A percentile compares a stretch with the other conserved stretches of the same genome.
Conservation (phyloP, 352 stramenopile genomes). For the Hyaloperonospora arabidopsidis region DNA sequence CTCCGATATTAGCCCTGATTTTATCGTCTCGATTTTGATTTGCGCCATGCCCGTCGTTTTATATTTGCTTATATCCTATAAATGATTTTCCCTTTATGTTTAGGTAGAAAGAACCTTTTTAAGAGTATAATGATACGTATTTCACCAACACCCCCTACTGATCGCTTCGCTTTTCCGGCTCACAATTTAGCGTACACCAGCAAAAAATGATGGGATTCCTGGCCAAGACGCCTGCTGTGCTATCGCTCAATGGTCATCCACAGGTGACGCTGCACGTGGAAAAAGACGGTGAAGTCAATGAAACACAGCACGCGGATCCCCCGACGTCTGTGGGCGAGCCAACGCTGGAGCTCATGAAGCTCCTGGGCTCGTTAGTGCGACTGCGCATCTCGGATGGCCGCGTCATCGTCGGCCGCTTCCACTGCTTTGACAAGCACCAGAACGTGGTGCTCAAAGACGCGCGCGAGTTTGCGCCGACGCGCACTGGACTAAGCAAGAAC, state of each 20-base stretch:
- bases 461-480: conserved; percentile 47
- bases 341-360: conserved; percentile 50
- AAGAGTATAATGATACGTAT: no score
- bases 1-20: no score
- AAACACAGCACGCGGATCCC: conserved; percentile 15
- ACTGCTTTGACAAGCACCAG: conserved; percentile 81
- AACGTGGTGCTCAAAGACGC: conserved; percentile 74
- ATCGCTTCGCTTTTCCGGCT: no score
- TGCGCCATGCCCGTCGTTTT: no score
- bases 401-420: conserved; percentile 54
- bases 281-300: conserved; percentile 9
- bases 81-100: no score
- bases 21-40: no score
- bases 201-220: conserved; percentile 19
- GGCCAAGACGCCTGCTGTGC: conserved; percentile 30
- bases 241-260: conserved; percentile 55
- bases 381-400: conserved; percentile 67
- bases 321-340: conserved; percentile 27
- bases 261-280: conserved; percentile 34
- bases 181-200: no score
- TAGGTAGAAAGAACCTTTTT: no score
- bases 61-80: no score
- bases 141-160: no score
- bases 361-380: conserved; percentile 48
- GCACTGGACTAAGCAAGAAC: background rate